phyloP scores from a whole-genome alignment of 169 alveolate genomes.

The Toxoplasma gondii region DNA sequence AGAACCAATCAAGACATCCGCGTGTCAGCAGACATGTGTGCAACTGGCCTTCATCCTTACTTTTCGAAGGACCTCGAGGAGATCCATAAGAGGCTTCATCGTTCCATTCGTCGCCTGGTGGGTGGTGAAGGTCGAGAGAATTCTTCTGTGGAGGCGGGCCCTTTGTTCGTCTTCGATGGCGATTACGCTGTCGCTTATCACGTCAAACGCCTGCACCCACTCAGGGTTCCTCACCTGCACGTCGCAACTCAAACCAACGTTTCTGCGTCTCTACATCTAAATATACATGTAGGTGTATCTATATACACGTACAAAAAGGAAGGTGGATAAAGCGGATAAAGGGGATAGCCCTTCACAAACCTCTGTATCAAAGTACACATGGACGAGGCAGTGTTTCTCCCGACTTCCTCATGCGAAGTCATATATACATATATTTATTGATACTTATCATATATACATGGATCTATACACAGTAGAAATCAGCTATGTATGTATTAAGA shows the following conservation, averaged over 20 bases:
- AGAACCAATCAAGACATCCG: background rate
- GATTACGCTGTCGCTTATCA: background rate
- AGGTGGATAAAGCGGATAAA: too few species aligned
- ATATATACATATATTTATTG: too few species aligned
- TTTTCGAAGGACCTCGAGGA: background rate
- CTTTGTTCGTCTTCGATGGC: background rate
- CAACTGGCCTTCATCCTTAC: background rate
- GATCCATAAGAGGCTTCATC: background rate
- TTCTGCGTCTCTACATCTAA: background rate
- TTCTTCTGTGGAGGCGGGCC: background rate
- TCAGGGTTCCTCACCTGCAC: constrained; percentile 20
- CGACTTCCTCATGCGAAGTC: too few species aligned
- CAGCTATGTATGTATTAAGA: too few species aligned
- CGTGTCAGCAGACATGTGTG: background rate
- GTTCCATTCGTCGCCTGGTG: background rate
- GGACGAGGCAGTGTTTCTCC: too few species aligned
- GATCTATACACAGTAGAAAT: too few species aligned
- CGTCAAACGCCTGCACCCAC: constrained; percentile 9
- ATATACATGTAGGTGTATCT: background rate
- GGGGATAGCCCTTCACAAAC: too few species aligned
- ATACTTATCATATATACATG: too few species aligned
- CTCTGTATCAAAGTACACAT: too few species aligned
- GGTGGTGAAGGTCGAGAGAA: constrained; percentile 15
- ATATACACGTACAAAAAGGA: too few species aligned
- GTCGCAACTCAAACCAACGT: background rate